Base-by-base conservation (phyloP, 177 flowering plant genomes). In the Vitis hybrid region DNA sequence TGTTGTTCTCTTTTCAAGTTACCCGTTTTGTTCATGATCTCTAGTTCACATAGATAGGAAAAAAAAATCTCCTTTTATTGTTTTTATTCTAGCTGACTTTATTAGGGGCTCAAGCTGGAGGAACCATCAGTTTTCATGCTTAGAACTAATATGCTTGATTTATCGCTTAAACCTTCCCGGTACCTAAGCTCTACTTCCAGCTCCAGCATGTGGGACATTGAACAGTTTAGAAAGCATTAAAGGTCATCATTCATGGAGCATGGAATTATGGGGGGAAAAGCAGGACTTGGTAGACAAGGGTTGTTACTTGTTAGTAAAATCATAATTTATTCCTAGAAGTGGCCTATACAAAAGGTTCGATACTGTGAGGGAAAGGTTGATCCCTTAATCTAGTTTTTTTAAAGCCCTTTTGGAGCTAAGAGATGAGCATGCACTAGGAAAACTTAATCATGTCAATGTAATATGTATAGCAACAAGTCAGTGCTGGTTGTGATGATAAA, bases 211-310 rank as follows among this genome's bases (percentile, higher is more conserved):
- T 67, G 72, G 34, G 56, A 59, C 30, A 60, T 66, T 18, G 50
- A 70, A 58, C 15, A 6, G 6, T 68, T 30, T 21, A 34, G 72
- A 72, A 69, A 56, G 72, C 57, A 72, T 30, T 66, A 66, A 66
- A 60, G 30, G 60, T 76, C 64, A 71, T 75, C 57, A 75, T 75
- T 62, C 62, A 34, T 71, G 59, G 50, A 52, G 64, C 68, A 52
- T 63, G 69, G 45, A 63, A 59, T 59, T 65, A 55, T 70, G 30
- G 30, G 66, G 55, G 56, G 60, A 19, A 64, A 66, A 64, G 39
- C 49, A 67, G 57, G 72, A 74, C 68, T 65, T 68, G 3, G 66
- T 6, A 64, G 72, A 68, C 79, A 76, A 67, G 51, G 60, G 68
- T 49, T 15, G 65, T 67, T 71, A n/a, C 34, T 54, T 66, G 13